These are phyloP conservation scores for Vanrija humicola DNA, from an alignment of 1,284 basidiomycete genomes.

Conservation along the genomic window DNA sequence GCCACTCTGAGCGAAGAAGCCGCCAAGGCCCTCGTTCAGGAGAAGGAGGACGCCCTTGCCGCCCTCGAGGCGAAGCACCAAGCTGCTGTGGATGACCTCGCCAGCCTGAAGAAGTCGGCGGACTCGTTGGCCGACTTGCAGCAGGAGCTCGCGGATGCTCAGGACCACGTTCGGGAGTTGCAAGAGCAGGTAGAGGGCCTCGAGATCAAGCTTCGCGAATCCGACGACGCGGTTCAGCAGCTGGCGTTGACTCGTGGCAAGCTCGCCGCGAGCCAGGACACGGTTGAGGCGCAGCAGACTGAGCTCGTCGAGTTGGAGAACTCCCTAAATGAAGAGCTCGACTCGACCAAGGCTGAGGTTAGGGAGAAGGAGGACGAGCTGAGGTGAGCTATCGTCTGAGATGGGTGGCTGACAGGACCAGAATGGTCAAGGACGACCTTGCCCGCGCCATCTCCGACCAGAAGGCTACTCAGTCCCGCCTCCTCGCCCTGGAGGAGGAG, in stretches of 20 bases:
- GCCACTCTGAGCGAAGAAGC: neutral
- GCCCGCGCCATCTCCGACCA: neutral
- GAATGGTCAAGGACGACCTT: neutral
- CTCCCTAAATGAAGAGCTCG: constrained; percentile 8
- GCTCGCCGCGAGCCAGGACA: neutral
- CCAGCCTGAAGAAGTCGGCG: neutral
- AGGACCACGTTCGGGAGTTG: neutral
- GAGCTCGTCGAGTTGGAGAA: constrained; percentile 13
- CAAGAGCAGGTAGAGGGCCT: neutral
- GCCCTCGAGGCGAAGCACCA: neutral
- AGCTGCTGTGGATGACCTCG: neutral
- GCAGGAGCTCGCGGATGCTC: neutral
- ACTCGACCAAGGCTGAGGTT: constrained; percentile 17
- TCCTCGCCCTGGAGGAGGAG: constrained; percentile 2
- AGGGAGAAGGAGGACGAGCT: constrained; percentile 3
- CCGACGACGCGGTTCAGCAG: neutral
- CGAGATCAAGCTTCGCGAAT: neutral
- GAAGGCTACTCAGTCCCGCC: neutral
- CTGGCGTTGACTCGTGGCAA: neutral
- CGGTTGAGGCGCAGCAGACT: constrained; percentile 1
- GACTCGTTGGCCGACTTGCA: neutral
- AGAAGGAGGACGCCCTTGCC: neutral
- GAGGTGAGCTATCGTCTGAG: neutral
- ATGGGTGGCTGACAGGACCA: no score
- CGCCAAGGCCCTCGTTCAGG: neutral